phyloP scores from a whole-genome alignment of 2,329 filamentous ascomycete genomes.

The Sporothrix schenckii region DNA sequence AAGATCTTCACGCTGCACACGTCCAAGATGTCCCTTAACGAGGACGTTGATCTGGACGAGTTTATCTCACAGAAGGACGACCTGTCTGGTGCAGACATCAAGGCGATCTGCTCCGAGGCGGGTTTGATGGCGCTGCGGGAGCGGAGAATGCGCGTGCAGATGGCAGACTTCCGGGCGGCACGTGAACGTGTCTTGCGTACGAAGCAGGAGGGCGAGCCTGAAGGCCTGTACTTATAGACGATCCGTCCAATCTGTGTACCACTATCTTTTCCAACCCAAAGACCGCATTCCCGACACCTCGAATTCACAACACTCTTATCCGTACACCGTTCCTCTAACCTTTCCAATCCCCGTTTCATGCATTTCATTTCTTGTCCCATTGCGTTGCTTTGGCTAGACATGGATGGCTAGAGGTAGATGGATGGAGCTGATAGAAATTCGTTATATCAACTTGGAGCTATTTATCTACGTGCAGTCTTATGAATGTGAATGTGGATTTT shows the following conservation, averaged over 20 bases:
- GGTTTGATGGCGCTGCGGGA: conserved; percentile 92
- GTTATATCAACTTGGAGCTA: background rate
- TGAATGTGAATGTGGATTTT: background rate
- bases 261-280: conserved; percentile 1
- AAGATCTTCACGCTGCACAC: conserved; percentile 99
- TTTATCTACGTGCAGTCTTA: background rate
- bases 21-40: conserved; percentile 95
- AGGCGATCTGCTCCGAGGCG: conserved; percentile 97
- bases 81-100: conserved; percentile 94
- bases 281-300: conserved; percentile 3
- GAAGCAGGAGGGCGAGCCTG: conserved; percentile 97
- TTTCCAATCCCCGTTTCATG: background rate
- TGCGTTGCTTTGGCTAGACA: conserved; percentile 14
- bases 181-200: conserved; percentile 95
- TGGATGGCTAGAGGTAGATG: background rate
- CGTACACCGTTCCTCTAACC: background rate
- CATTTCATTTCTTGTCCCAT: background rate
- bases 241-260: conserved; percentile 7
- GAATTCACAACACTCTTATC: background rate
- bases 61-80: conserved; percentile 99
- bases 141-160: conserved; percentile 96
- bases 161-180: conserved; percentile 94
- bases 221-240: conserved; percentile 92
- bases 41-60: conserved; percentile 97
- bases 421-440: conserved; percentile 14